Percentiles rank a stretch among this genome's conserved stretches.
Evolutionary conservation across 139 green algal species (phyloP).

Genomic region (Haematococcus lacustris): DNA sequence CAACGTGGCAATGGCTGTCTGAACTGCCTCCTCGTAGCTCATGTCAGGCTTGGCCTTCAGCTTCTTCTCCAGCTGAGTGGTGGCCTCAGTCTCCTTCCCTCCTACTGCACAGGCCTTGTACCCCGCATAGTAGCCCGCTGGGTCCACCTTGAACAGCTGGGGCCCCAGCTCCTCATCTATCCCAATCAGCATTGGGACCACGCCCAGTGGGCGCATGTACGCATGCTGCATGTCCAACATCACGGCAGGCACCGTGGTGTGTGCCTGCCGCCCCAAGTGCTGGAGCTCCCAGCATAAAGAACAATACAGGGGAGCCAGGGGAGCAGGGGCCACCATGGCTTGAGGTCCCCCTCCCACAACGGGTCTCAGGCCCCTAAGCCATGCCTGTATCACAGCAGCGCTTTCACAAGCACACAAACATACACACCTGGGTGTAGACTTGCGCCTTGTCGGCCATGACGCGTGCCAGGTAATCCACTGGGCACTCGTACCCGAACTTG

Average conservation of each 20-base stretch:
- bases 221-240: conserved; percentile 60
- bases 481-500: conserved; percentile 95
- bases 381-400: too few relatives aligned
- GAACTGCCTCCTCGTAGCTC: conserved; percentile 63
- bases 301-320: too few relatives aligned
- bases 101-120: conserved; percentile 87
- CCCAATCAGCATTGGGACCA: conserved; percentile 81
- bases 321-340: too few relatives aligned
- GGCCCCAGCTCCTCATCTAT: conserved; percentile 94
- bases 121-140: conserved; percentile 94
- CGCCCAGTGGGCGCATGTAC: conserved; percentile 83
- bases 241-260: too few relatives aligned
- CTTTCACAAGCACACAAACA: too few relatives aligned
- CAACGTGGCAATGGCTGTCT: conserved; percentile 77
- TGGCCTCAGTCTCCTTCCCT: conserved; percentile 93
- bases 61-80: conserved; percentile 95
- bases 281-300: too few relatives aligned
- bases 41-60: conserved; percentile 58
- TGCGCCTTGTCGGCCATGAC: conserved; percentile 92
- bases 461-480: conserved; percentile 86
- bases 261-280: too few relatives aligned
- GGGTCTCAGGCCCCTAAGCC: too few relatives aligned
- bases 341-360: too few relatives aligned
- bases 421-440: conserved; percentile 93
- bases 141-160: conserved; percentile 96